These are phyloP conservation scores for Centrapalus pauciflorus DNA, from an alignment of 129 eudicot species.

Conservation along the genomic window DNA sequence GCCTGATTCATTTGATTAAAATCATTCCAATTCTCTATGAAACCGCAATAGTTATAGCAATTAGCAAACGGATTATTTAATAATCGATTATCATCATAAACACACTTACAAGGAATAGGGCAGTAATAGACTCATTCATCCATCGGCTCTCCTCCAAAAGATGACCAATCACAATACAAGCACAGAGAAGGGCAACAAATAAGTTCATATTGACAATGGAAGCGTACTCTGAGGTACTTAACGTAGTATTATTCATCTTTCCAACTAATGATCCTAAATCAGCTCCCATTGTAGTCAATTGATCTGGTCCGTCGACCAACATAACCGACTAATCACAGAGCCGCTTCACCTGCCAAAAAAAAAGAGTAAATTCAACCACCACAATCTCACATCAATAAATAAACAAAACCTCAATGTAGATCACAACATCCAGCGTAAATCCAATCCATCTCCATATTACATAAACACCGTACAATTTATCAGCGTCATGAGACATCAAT, in stretches of 20 bases:
- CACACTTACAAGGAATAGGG: conserved; percentile 52
- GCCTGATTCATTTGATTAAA: background rate
- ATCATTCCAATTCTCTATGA: background rate
- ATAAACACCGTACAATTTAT: background rate
- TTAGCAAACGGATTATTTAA: background rate
- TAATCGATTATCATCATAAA: background rate
- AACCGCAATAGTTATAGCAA: background rate
- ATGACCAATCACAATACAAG: conserved; percentile 66
- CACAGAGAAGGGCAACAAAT: conserved; percentile 69
- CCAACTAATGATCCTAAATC: conserved; percentile 23
- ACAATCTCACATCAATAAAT: background rate
- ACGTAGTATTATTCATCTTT: conserved; percentile 15
- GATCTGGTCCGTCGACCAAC: background rate
- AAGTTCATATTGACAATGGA: conserved; percentile 65
- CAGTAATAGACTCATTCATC: conserved; percentile 82
- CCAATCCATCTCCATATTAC: background rate
- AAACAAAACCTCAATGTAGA: background rate
- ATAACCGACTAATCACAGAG: background rate
- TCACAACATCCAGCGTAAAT: background rate
- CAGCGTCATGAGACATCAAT: background rate
- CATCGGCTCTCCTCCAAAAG: conserved; percentile 67
- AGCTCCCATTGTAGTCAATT: conserved; percentile 12
- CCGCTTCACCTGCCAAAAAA: conserved; percentile 17
- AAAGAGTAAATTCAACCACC: background rate
- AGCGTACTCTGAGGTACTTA: conserved; percentile 45